Base-by-base conservation (phyloP, 306 rosid genomes). In the Citrullus colocynthis region DNA sequence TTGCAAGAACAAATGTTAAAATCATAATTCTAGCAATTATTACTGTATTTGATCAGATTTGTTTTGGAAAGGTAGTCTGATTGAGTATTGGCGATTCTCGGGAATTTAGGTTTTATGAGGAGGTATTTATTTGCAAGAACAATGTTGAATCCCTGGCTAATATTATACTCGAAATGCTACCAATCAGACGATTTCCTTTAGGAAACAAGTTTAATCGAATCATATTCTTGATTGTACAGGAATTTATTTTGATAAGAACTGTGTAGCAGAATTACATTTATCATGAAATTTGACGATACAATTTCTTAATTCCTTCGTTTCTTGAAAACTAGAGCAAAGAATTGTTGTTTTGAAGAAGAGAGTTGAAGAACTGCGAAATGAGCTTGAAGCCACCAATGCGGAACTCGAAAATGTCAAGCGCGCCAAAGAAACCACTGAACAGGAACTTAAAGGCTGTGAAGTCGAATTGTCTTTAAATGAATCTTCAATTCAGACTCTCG, bases 361-460 rank as follows among this genome's bases (percentile, higher is more conserved):
- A 82, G 85, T 88, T 52, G 96, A 85, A 61, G 92, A 88, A 79
- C 90, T 91, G 7, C 78, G 28, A 48, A 86, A 87, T 16, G 91
- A 88, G 76, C 58, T 89, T 3, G 87, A 84, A 79, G 75, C 24
- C 6, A 73, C 80, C 24, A 84, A 83, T 85, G 81, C 77, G 12
- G 91, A 91, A 82, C 90, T 89, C 20, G 93, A 89, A 83, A 87
- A 84, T 60, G 88, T 86, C 42, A 95, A 95, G 82, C 86, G 90
- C 58, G 42, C 62, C 79, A 92, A 85, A 82, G 98, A 91, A 82
- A 78, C 78, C 5, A 76, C 58, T 5, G 97, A 95, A 81, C 99
- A 95, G 80, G 97, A 92, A 77, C 83, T 91, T 37, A 87, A 84
- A 82, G 97, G 97, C 73, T 88, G 82, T 81, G 97, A 92, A 83